Conservation (phyloP, 306 rosid genomes). For the Aeschynomene evenia region DNA sequence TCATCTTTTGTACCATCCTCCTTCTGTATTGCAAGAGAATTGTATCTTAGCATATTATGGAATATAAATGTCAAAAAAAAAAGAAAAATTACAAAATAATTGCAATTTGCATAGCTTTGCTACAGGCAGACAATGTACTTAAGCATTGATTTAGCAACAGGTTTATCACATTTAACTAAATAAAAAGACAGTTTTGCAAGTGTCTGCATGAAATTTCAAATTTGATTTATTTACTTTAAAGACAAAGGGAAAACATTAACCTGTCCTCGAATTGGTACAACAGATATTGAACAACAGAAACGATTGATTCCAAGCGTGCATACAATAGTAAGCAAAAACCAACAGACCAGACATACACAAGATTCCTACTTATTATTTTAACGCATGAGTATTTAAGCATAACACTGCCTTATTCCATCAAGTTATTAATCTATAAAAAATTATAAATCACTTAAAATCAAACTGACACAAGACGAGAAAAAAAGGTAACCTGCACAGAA, state of each 20-base stretch:
- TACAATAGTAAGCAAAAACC: neutral
- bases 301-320: neutral
- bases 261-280: neutral
- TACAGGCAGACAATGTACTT: neutral
- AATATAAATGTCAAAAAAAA: neutral
- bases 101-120: neutral
- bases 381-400: neutral
- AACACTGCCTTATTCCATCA: neutral
- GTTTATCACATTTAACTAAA: neutral
- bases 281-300: neutral
- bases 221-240: neutral
- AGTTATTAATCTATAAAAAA: neutral
- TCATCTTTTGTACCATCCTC: constrained; percentile 81
- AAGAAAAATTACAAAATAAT: neutral
- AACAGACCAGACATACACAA: neutral
- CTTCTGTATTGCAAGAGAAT: constrained; percentile 43
- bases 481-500: constrained; percentile 65
- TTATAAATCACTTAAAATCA: neutral
- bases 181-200: neutral
- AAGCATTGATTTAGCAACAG: neutral
- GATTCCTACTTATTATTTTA: neutral
- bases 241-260: neutral
- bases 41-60: neutral
- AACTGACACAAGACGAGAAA: neutral
- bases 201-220: neutral